phyloP scores from a whole-genome alignment of 73 alveolate species.

The Effrenium voratum region DNA sequence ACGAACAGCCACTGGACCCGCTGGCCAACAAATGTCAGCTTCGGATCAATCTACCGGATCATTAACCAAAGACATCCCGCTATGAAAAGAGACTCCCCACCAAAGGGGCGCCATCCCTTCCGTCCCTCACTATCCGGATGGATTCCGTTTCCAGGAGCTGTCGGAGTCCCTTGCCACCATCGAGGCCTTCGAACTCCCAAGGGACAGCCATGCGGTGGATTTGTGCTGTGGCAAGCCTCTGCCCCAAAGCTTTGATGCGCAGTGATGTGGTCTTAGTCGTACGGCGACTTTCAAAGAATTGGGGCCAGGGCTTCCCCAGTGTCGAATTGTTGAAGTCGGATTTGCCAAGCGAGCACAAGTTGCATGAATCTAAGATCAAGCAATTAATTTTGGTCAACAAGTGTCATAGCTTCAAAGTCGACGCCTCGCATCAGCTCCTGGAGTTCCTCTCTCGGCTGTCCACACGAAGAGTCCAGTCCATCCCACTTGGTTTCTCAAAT shows the following conservation, averaged over 20 bases:
- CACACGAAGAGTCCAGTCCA: too few species aligned
- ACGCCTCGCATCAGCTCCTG: too few species aligned
- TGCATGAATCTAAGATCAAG: too few species aligned
- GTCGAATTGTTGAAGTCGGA: too few species aligned
- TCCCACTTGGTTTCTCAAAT: too few species aligned
- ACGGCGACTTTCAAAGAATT: not conserved
- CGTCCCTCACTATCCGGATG: too few species aligned
- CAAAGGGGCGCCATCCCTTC: not conserved
- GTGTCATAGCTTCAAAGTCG: too few species aligned
- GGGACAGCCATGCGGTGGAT: constrained; percentile 26
- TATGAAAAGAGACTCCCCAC: not conserved
- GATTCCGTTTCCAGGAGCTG: constrained; percentile 83
- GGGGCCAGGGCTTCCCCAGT: not conserved
- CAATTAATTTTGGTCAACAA: too few species aligned
- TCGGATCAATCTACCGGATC: not conserved
- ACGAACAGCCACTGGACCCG: too few species aligned
- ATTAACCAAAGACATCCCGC: not conserved
- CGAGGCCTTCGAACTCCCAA: not conserved
- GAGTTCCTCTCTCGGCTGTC: too few species aligned
- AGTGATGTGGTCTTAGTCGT: not conserved
- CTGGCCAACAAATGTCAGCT: not conserved
- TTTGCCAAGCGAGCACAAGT: too few species aligned
- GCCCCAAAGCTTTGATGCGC: not conserved
- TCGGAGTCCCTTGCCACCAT: constrained; percentile 56
- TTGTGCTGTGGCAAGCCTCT: constrained; percentile 59